Conservation (phyloP, 163 green algal species). For the Scenedesmus sp. region DNA sequence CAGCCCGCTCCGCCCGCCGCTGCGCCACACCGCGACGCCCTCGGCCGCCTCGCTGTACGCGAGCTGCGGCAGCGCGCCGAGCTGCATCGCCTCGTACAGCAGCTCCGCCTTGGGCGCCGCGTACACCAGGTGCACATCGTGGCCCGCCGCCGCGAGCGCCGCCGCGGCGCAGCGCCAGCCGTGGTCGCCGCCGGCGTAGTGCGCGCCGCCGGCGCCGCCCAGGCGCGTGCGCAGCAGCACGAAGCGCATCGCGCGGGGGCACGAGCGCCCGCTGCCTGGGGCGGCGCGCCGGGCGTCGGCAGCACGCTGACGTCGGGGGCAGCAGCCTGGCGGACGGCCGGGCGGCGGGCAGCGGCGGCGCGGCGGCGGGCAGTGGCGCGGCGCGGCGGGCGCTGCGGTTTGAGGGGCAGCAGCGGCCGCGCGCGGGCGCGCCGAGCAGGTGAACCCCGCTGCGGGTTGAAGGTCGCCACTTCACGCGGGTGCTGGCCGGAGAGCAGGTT, state of each 20-base stretch:
- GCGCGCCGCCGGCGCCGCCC: background rate
- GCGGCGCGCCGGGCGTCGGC: no score
- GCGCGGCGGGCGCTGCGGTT: background rate
- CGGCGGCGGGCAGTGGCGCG: background rate
- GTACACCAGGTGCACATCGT: conserved; percentile 54
- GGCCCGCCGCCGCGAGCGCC: conserved; percentile 34
- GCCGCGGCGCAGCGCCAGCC: conserved; percentile 49
- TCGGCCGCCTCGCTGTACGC: conserved; percentile 27
- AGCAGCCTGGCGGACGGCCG: background rate
- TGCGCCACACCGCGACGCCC: conserved; percentile 5
- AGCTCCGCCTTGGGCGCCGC: conserved; percentile 17
- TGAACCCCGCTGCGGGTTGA: no score
- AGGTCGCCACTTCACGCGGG: no score
- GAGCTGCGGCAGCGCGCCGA: conserved; percentile 15
- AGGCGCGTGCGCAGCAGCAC: background rate
- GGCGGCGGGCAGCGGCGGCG: no score
- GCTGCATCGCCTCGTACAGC: conserved; percentile 9
- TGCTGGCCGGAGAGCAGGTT: no score
- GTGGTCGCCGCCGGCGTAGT: conserved; percentile 50
- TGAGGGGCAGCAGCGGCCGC: background rate
- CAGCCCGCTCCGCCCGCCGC: background rate
- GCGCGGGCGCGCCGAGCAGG: no score
- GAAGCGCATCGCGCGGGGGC: background rate
- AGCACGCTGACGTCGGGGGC: no score
- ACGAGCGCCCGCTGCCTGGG: background rate